Conservation (phyloP, 73 alveolate genomes). For the Symbiodinium natans region DNA sequence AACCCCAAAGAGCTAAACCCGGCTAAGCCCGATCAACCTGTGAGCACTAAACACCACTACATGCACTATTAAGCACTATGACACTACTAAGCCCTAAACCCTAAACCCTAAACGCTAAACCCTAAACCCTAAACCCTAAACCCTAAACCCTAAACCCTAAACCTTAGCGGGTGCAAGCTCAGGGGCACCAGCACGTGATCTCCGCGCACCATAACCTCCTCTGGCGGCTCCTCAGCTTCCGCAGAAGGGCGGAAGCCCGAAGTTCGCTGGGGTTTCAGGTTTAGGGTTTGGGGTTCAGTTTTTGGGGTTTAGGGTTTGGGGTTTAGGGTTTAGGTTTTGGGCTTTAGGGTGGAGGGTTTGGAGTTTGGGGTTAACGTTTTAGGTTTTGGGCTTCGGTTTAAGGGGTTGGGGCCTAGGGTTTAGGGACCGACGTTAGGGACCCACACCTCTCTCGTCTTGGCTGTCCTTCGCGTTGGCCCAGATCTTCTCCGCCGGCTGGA, state of each 20-base stretch:
- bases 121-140: neutral
- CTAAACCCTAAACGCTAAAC: neutral
- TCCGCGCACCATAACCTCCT: neutral
- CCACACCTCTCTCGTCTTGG: too few relatives aligned
- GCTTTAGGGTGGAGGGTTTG: too few relatives aligned
- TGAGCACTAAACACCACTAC: too few relatives aligned
- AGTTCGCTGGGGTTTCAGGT: neutral
- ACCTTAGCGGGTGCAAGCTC: neutral
- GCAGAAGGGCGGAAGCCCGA: neutral
- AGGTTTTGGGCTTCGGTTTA: too few relatives aligned
- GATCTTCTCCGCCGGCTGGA: slow-evolving; percentile 43
- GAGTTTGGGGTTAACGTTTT: too few relatives aligned
- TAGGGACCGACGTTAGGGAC: too few relatives aligned
- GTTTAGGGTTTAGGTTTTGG: too few relatives aligned
- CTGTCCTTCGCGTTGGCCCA: slow-evolving; percentile 86
- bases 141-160: neutral
- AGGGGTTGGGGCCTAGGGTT: too few relatives aligned
- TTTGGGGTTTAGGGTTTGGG: too few relatives aligned
- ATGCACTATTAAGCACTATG: neutral
- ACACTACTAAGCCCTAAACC: neutral
- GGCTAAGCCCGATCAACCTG: too few relatives aligned
- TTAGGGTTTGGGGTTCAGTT: neutral
- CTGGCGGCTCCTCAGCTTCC: slow-evolving; percentile 7
- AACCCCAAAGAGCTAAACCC: too few relatives aligned
- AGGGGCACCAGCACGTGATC: neutral